Evolutionary conservation across 176 grass and related monocot species (phyloP), one percentile per base, ranked within the genome.

Genomic region (Thalia dealbata): DNA sequence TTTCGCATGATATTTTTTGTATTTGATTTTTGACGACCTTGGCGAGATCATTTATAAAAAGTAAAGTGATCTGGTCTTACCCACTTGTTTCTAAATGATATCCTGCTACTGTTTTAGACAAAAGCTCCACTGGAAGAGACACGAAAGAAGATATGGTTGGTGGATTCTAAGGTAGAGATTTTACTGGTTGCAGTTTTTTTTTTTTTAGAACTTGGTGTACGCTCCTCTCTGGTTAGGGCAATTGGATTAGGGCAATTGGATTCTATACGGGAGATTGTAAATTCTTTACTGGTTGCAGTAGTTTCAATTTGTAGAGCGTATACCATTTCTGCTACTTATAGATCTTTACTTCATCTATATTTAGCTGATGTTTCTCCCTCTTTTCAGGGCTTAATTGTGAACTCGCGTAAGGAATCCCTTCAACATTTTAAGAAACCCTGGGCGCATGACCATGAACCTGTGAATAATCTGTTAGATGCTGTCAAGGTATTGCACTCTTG

Each of bases 341-440:
- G 14, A 19, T 68, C 13, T 43, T 43, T n/a, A 21, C 10, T 44
- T 13, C 18, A 43, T 43, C 22, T 19, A 35, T 18, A 42, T 27
- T 14, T 25, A 63, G 61, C 61, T 28, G 61, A 68, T 32, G 12
- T 7, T 80, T 61, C 19, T 75, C 77, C 10, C 84, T 38, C 30
- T 61, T 74, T 82, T 2, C 26, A 97, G 93, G 93, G 93, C 14
- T 82, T 97, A 77, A 89, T 97, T 30, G 85, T 92, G 60, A 82
- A 56, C 72, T 69, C 89, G n/a, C 85, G 93, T 72, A 81, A 86
- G 78, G 85, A 88, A 45, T 86, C 93, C 26, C 93, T 97, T 82
- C 89, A 97, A 84, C 93, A 90, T 73, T 97, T 97, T 78, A 97
- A 97, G 87, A 85, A 97, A 84, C 89, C 93, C 61, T 92, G 93